phyloP scores from a whole-genome alignment of 768 basidiomycete genomes.

The Auriscalpium orientale region DNA sequence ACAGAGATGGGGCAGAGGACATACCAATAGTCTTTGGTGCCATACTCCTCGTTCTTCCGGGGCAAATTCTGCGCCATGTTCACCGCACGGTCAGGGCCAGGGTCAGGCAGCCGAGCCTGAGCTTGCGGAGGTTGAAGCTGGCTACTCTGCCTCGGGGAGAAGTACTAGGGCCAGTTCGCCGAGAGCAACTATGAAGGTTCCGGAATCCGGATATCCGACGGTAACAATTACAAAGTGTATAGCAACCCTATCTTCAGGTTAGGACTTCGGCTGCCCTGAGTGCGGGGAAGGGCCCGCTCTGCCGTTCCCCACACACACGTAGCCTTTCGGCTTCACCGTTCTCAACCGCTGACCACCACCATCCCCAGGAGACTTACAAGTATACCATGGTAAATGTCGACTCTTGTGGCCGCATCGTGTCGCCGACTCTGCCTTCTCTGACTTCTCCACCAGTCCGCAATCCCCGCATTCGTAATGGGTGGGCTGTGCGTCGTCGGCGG shows the following conservation, averaged over 20 bases:
- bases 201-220: no score
- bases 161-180: not conserved
- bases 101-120: no score
- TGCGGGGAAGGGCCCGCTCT: no score
- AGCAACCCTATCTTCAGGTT: not conserved
- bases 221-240: not conserved
- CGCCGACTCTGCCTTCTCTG: no score
- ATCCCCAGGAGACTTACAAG: not conserved
- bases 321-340: no score
- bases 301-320: no score
- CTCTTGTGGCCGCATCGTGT: no score
- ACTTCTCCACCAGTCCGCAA: slow-evolving; percentile 50
- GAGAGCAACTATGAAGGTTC: no score
- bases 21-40: slow-evolving; percentile 64
- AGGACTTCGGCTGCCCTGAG: no score
- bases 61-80: slow-evolving; percentile 32
- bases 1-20: slow-evolving; percentile 10
- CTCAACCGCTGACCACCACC: not conserved
- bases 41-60: slow-evolving; percentile 60
- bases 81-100: not conserved
- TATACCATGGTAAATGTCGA: not conserved
- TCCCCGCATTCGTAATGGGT: slow-evolving; percentile 75
- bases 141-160: no score
- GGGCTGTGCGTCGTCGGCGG: slow-evolving; percentile 72
- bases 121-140: no score